Conservation (phyloP, 2,329 filamentous ascomycete genomes). For the Xenoacremonium recifei region DNA sequence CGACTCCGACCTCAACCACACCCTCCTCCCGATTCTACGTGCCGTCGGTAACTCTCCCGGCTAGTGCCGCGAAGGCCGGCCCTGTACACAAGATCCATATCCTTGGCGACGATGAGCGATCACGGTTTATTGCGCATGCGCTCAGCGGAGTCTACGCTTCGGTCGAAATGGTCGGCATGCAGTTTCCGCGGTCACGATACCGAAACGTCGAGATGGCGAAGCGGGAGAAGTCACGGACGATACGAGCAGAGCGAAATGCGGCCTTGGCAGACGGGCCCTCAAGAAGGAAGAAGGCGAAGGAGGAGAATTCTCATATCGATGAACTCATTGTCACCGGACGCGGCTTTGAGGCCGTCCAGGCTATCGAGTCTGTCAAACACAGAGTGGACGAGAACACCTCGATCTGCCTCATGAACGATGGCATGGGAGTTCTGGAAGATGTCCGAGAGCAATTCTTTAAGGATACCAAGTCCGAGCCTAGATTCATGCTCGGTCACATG, state of each 20-base stretch:
- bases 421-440: conserved; percentile 79
- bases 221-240: conserved; percentile 14
- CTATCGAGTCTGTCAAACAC: conserved; percentile 60
- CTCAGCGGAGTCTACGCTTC: conserved; percentile 41
- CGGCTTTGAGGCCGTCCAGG: conserved; percentile 52
- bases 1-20: conserved; percentile 11
- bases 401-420: conserved; percentile 75
- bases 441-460: conserved; percentile 71
- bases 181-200: conserved; percentile 27
- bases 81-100: conserved; percentile 40
- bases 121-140: conserved; percentile 40
- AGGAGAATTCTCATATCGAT: conserved; percentile 57
- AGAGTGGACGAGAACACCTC: conserved; percentile 68
- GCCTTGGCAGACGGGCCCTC: conserved; percentile 11
- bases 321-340: conserved; percentile 67
- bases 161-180: conserved; percentile 34
- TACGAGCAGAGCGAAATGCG: conserved; percentile 20
- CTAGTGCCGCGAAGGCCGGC: conserved; percentile 30
- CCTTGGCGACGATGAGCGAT: conserved; percentile 40
- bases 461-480: conserved; percentile 63
- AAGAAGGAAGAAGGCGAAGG: conserved; percentile 11
- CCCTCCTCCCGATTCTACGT: conserved; percentile 29
- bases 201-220: conserved; percentile 27
- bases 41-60: conserved; percentile 35
- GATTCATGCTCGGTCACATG: conserved; percentile 70